Percentiles rank a stretch among this genome's conserved stretches.
phyloP scores from a whole-genome alignment of 2,329 filamentous ascomycete genomes.

The Xylariales sp. region DNA sequence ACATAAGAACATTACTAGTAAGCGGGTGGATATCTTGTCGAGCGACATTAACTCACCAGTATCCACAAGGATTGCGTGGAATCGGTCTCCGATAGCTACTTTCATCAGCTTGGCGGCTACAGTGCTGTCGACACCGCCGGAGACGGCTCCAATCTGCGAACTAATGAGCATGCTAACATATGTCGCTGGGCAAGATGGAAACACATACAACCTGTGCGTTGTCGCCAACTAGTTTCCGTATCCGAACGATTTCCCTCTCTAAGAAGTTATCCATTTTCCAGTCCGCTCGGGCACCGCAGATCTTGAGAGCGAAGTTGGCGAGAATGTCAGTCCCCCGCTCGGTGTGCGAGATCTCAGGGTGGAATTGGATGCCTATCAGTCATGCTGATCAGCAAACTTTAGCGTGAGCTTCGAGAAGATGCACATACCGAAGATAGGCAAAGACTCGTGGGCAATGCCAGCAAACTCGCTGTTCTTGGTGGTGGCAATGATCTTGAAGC shows the following conservation, averaged over 20 bases:
- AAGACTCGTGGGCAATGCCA: conserved; percentile 66
- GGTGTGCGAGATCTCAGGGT: conserved; percentile 70
- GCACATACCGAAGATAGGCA: conserved; percentile 61
- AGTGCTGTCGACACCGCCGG: conserved; percentile 84
- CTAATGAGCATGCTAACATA: conserved; percentile 42
- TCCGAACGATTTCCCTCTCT: conserved; percentile 73
- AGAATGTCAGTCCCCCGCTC: conserved; percentile 65
- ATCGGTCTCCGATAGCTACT: conserved; percentile 78
- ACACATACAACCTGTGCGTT: conserved; percentile 76
- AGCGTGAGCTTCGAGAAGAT: background rate
- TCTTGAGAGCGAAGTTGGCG: conserved; percentile 76
- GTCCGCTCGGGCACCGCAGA: conserved; percentile 70
- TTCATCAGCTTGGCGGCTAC: conserved; percentile 84
- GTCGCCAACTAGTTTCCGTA: conserved; percentile 75
- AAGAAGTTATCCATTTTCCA: conserved; percentile 88
- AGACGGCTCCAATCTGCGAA: conserved; percentile 66
- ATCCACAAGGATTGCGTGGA: conserved; percentile 81
- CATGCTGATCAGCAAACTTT: conserved; percentile 6
- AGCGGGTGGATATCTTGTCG: too few species aligned
- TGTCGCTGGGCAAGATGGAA: too few species aligned
- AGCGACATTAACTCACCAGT: too few species aligned
- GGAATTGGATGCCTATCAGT: conserved; percentile 68
- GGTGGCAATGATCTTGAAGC: conserved; percentile 68
- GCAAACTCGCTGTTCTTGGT: conserved; percentile 76
- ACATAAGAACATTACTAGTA: too few species aligned